Evolutionary conservation across 2,329 filamentous ascomycete genomes (phyloP), one percentile per base, ranked within the genome.

Genomic region (Fusarium napiforme): DNA sequence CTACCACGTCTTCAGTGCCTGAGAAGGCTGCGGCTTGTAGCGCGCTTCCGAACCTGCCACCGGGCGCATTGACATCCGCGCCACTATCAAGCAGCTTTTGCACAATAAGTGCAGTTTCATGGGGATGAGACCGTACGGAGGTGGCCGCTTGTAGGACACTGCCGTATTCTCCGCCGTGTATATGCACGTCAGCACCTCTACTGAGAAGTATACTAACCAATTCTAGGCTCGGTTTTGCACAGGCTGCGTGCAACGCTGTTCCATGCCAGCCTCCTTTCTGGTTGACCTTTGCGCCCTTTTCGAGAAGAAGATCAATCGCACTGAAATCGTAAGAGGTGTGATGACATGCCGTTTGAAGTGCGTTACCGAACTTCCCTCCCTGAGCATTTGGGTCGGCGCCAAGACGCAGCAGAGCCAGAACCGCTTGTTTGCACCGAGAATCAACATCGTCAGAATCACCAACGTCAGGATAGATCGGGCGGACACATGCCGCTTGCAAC

Each of bases 311-410:
- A 5, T 4, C 1, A 45, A 12, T 0, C 4, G 12, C n/a, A 9
- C 10, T 16, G 8, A 2, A 11, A 0, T 11, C 0, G 5, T 16
- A 0, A 1, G 23, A 0, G 6, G 10, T 18, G 0, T 11, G 1
- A 11, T 23, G 8, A 26, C n/a, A 45, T 3, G 42, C 42, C 0
- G 1, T 45, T 9, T 45, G 42, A 9, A 45, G 16, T 45, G 7
- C 4, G 4, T 19, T 45, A 9, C 23, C 42, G 16, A 3, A 45
- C 23, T 19, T 0, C 7, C 42, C 42, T 45, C 7, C 42, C 7
- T 26, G 42, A 4, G 10, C 0, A 26, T 45, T 26, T 26, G 23
- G 42, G 4, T 45, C 16, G 0, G 16, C 42, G 3, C 42, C 16
- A 3, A 26, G 42, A 0, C 16, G 16, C 7, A 26, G 23, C 0